Conservation (phyloP, 768 basidiomycete genomes). For the Lactarius evosmus region DNA sequence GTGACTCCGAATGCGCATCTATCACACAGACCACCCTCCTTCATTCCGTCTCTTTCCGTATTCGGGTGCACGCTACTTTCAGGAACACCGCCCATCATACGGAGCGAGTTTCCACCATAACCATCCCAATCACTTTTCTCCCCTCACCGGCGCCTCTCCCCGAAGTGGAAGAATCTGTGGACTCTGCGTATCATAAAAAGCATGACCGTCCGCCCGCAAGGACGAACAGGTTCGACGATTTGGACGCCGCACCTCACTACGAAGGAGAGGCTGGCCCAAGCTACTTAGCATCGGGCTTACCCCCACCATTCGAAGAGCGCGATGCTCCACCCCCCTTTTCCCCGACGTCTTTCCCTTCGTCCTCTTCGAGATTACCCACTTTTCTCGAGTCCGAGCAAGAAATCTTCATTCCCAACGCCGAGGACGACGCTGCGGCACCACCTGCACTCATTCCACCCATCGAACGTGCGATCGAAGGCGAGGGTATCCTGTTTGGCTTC, state of each 20-base stretch:
- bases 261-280: slow-evolving; percentile 77
- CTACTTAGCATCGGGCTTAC: slow-evolving; percentile 56
- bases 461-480: slow-evolving; percentile 53
- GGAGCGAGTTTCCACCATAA: slow-evolving; percentile 60
- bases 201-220: slow-evolving; percentile 75
- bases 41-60: slow-evolving; percentile 75
- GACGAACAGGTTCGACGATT: slow-evolving; percentile 68
- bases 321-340: slow-evolving; percentile 74
- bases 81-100: slow-evolving; percentile 65
- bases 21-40: slow-evolving; percentile 81
- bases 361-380: slow-evolving; percentile 55
- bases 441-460: slow-evolving; percentile 33
- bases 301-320: slow-evolving; percentile 83
- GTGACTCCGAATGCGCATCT: slow-evolving; percentile 63
- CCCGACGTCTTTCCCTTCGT: slow-evolving; percentile 36
- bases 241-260: slow-evolving; percentile 62
- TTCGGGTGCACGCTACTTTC: slow-evolving; percentile 74
- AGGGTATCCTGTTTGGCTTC: slow-evolving; percentile 80
- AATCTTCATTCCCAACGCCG: slow-evolving; percentile 56
- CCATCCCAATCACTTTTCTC: slow-evolving; percentile 68
- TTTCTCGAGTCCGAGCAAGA: slow-evolving; percentile 81
- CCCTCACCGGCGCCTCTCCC: slow-evolving; percentile 77
- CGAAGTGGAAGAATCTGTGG: slow-evolving; percentile 67
- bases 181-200: slow-evolving; percentile 81
- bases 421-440: slow-evolving; percentile 38